These are phyloP conservation scores for Chaetomium sp. DNA, from an alignment of 2,329 filamentous ascomycete genomes.

Conservation along the genomic window DNA sequence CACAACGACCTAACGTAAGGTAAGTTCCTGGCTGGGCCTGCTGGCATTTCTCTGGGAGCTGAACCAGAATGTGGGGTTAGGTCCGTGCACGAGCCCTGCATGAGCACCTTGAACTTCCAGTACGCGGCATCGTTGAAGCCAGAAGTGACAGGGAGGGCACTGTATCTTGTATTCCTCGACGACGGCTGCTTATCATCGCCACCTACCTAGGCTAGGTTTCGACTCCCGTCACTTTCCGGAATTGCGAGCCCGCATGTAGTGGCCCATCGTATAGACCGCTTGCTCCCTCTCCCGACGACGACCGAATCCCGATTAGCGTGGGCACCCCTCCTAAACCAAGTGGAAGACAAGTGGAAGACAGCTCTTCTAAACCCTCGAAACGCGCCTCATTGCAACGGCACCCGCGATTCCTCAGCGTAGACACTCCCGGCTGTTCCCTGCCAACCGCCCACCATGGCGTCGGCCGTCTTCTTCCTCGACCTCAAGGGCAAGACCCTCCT, in stretches of 20 bases:
- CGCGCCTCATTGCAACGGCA: background rate
- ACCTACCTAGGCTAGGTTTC: background rate
- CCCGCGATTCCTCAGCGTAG: background rate
- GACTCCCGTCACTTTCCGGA: background rate
- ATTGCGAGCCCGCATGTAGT: background rate
- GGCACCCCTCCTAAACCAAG: background rate
- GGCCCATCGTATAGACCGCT: background rate
- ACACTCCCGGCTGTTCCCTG: background rate
- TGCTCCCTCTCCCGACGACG: background rate
- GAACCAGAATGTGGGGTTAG: background rate
- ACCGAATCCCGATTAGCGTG: background rate
- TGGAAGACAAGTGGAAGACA: background rate
- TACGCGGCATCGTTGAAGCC: background rate
- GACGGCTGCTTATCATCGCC: background rate
- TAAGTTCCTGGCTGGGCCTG: too few species aligned
- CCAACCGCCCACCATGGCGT: constrained; percentile 69
- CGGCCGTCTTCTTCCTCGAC: constrained; percentile 96
- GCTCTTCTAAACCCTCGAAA: background rate
- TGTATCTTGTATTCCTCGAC: background rate
- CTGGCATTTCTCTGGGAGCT: background rate
- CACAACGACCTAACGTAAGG: too few species aligned
- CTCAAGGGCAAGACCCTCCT: constrained; percentile 99
- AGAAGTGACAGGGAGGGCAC: background rate
- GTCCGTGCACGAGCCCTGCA: background rate
- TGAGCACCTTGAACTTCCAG: background rate